Conservation (phyloP, 148 eudicot genomes). For the Amaranthus palmeri region DNA sequence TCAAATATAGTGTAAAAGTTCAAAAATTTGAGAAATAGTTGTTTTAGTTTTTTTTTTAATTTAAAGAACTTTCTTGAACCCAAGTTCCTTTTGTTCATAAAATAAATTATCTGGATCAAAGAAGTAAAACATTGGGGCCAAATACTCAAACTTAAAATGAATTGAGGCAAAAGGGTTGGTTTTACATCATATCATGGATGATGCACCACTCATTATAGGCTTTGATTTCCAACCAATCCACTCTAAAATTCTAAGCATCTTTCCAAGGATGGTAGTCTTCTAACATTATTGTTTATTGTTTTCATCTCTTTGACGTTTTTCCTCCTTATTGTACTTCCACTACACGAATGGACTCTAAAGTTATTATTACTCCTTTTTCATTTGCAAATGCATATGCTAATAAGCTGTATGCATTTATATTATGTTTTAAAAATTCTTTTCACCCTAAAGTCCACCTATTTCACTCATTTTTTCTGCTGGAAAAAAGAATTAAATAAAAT, state of each 20-base stretch:
- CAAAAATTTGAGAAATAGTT: too few relatives aligned
- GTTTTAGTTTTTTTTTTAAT: too few relatives aligned
- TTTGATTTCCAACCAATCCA: slow-evolving; percentile 17
- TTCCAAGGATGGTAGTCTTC: slow-evolving; percentile 12
- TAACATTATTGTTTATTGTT: slow-evolving; percentile 19
- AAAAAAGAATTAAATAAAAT: too few relatives aligned
- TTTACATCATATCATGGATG: slow-evolving; percentile 19
- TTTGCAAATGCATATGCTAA: not conserved
- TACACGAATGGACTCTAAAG: slow-evolving; percentile 23
- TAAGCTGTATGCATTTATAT: not conserved
- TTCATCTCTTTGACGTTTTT: slow-evolving; percentile 7
- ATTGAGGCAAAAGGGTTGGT: slow-evolving; percentile 19
- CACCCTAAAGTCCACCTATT: too few relatives aligned
- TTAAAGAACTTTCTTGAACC: not conserved
- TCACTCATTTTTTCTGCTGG: too few relatives aligned
- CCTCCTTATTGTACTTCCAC: slow-evolving; percentile 23
- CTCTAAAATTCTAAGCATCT: slow-evolving; percentile 16
- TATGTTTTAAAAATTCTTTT: too few relatives aligned
- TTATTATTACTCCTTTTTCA: not conserved
- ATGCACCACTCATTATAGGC: slow-evolving; percentile 20
- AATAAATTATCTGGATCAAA: not conserved
- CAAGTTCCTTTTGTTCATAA: not conserved
- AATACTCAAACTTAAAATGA: not conserved
- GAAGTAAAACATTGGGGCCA: slow-evolving; percentile 16
- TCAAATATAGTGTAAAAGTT: too few relatives aligned